Base-by-base conservation (phyloP, 257 asterid species). In the Salvia miltiorrhiza region DNA sequence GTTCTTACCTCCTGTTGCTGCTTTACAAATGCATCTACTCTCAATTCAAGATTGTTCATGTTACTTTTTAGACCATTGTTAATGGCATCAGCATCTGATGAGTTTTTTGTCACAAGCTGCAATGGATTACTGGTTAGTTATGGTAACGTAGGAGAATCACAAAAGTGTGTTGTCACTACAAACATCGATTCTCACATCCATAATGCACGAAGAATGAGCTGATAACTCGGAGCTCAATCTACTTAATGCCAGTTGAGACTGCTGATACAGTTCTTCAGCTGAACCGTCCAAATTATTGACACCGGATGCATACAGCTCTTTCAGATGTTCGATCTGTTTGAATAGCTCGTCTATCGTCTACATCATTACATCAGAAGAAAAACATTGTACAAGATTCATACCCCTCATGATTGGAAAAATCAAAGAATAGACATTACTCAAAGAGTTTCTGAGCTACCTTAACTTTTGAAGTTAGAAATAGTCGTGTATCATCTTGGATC, bases 271-370 rank as follows among this genome's bases (percentile, higher is more conserved):
- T 65, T 86, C 83, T 55, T 60, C 80, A 54, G 80, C 85, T 35
- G 79, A 71, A 58, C 21, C 67, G 21, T 80, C 84, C 67, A 83
- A 72, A 54, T 65, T 39, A 52, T 79, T 63, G 13, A 77, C 68
- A 56, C 81, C 75, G 30, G 81, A 79, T 12, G 65, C 49, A 41
- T 65, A 69, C 58, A 53, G 26, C 28, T 70, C 71, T 59, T 77
- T 81, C 32, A 81, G 70, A 63, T 63, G 72, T 63, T 73, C 73
- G n/a, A 81, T 78, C 72, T 69, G 78, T 56, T 53, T 62, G 65
- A 40, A 75, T 67, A 81, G 70, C 65, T 79, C 88, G n/a, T 75
- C 78, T 13, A 82, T 76, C 9, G 78, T 85, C 88, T 86, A 65
- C 19, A 17, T 13, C 37, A 47, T 19, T n/a, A 44, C 37, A 49